Evolutionary conservation across 306 rosid species (phyloP).

Genomic region (Citrullus mucosospermus): DNA sequence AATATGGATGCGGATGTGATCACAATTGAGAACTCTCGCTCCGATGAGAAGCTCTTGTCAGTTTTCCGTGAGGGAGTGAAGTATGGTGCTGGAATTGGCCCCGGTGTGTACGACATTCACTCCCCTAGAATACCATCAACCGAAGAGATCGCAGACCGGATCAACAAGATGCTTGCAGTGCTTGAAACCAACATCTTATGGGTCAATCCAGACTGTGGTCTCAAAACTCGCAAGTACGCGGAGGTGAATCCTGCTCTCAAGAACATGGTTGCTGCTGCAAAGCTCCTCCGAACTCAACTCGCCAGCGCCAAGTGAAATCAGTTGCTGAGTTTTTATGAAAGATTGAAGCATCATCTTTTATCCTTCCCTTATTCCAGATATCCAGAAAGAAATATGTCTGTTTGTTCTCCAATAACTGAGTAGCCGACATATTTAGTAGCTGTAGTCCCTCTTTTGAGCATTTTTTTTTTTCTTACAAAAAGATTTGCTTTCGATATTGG

Average conservation of each 20-base stretch:
- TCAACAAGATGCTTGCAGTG: constrained; percentile 68
- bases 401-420: not conserved
- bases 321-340: not conserved
- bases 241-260: constrained; percentile 71
- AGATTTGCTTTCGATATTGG: not conserved
- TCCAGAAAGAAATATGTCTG: not conserved
- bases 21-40: constrained; percentile 81
- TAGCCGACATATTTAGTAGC: not conserved
- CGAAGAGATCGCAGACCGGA: constrained; percentile 56
- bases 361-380: not conserved
- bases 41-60: constrained; percentile 69
- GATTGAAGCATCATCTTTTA: not conserved
- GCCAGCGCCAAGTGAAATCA: constrained; percentile 35
- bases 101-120: constrained; percentile 81
- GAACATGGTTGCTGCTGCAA: constrained; percentile 76
- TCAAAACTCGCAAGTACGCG: constrained; percentile 64
- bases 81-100: constrained; percentile 79
- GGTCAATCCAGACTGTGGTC: constrained; percentile 91
- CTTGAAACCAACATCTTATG: constrained; percentile 68
- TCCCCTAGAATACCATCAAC: constrained; percentile 82
- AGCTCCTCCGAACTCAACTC: constrained; percentile 53
- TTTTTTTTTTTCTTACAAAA: not conserved
- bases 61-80: constrained; percentile 79
- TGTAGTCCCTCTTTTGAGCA: not conserved
- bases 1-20: constrained; percentile 89